Percentiles rank a stretch among this genome's conserved stretches.
Conservation (phyloP, 805 yeast species). For the Candida jianshihensis region DNA sequence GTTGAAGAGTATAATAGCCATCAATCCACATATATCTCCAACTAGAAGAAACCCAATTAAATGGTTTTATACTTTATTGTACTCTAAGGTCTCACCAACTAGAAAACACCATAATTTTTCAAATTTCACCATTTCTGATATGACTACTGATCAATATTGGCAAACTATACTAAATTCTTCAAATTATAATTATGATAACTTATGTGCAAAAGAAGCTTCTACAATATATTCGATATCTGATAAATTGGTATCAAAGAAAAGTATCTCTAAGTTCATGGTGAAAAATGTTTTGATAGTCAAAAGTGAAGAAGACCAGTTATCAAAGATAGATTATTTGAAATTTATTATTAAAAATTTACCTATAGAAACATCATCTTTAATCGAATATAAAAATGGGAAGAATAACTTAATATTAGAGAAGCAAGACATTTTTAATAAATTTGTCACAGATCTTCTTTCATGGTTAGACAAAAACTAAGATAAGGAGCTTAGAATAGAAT, state of each 20-base stretch:
- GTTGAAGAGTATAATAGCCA: constrained; percentile 10
- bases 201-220: neutral
- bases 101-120: too few species aligned
- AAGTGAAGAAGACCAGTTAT: constrained; percentile 10
- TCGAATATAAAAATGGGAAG: constrained; percentile 15
- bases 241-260: constrained; percentile 3
- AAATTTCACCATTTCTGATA: too few species aligned
- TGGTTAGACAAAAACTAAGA: constrained; percentile 15
- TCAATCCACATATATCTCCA: constrained; percentile 16
- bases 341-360: constrained; percentile 9
- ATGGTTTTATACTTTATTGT: constrained; percentile 2
- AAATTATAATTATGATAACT: neutral
- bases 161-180: neutral
- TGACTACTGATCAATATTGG: neutral
- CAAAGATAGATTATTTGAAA: constrained; percentile 1
- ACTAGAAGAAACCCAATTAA: neutral
- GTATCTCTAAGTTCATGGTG: constrained; percentile 5
- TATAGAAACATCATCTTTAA: constrained; percentile 7
- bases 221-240: constrained; percentile 2
- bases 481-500: neutral
- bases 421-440: constrained; percentile 10
- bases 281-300: constrained; percentile 10
- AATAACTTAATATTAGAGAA: constrained; percentile 15
- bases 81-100: constrained; percentile 1
- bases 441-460: constrained; percentile 10